These are phyloP conservation scores for Epichloe hybrida DNA, from an alignment of 2,329 filamentous ascomycete genomes.

Conservation along the genomic window DNA sequence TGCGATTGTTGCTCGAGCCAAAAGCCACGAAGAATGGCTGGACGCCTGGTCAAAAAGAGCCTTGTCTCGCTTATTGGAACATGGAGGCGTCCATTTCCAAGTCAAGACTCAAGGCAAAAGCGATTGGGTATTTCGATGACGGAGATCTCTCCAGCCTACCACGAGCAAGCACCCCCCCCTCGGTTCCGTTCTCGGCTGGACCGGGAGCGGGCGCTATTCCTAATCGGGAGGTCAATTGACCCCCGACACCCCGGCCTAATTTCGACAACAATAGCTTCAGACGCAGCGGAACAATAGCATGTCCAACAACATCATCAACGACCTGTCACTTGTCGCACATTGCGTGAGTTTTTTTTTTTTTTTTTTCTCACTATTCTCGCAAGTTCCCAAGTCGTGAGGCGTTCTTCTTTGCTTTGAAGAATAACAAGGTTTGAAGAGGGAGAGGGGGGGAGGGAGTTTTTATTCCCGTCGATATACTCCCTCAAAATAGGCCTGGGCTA, in stretches of 20 bases:
- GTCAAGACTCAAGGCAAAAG: not conserved
- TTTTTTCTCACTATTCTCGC: too few relatives aligned
- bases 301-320: not conserved
- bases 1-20: not conserved
- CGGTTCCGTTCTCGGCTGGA: not conserved
- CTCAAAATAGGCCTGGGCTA: too few relatives aligned
- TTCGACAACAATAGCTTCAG: conserved; percentile 20
- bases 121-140: not conserved
- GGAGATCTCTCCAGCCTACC: not conserved
- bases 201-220: conserved; percentile 17
- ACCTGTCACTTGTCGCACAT: not conserved
- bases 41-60: not conserved
- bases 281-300: conserved; percentile 16
- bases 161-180: not conserved
- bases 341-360: too few relatives aligned
- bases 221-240: conserved; percentile 14
- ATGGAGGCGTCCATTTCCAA: too few relatives aligned
- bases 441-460: not conserved
- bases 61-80: too few relatives aligned
- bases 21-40: too few relatives aligned
- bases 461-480: not conserved
- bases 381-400: not conserved
- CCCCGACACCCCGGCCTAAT: conserved; percentile 9
- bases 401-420: not conserved
- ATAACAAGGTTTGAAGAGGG: not conserved